Evolutionary conservation across 75 land plant genomes (phyloP).

Genomic region (Sequoiadendron giganteum): DNA sequence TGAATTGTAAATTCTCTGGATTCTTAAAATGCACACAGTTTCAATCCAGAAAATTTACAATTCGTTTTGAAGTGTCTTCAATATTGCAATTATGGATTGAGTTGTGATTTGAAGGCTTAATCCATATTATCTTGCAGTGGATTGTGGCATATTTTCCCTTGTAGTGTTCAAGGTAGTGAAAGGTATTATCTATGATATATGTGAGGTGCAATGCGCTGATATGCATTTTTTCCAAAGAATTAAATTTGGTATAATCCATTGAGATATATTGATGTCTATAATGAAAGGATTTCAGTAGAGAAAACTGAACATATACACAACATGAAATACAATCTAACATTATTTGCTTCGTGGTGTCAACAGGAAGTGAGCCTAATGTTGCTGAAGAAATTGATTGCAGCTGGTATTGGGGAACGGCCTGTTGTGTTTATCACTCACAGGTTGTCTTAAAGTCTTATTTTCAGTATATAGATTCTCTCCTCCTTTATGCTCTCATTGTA

Average conservation of each 20-base stretch:
- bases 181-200: background rate
- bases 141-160: background rate
- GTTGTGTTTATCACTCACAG: conserved; percentile 98
- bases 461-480: background rate
- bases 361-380: conserved; percentile 97
- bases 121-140: background rate
- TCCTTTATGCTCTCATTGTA: background rate
- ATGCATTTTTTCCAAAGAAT: background rate
- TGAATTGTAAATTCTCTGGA: too few relatives aligned
- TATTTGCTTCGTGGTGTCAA: background rate
- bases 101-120: background rate
- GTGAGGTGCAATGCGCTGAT: background rate
- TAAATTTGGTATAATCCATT: background rate
- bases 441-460: conserved; percentile 30
- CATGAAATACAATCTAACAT: background rate
- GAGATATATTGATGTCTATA: background rate
- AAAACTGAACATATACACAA: background rate
- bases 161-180: background rate
- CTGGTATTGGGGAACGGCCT: conserved; percentile 95
- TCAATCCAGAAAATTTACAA: too few relatives aligned
- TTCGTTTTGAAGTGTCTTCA: background rate
- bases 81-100: background rate
- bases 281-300: background rate
- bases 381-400: conserved; percentile 79
- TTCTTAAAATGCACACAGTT: too few relatives aligned